Base-by-base conservation (phyloP, 371 early-diverging fungal species). In the Mortierella sp. region DNA sequence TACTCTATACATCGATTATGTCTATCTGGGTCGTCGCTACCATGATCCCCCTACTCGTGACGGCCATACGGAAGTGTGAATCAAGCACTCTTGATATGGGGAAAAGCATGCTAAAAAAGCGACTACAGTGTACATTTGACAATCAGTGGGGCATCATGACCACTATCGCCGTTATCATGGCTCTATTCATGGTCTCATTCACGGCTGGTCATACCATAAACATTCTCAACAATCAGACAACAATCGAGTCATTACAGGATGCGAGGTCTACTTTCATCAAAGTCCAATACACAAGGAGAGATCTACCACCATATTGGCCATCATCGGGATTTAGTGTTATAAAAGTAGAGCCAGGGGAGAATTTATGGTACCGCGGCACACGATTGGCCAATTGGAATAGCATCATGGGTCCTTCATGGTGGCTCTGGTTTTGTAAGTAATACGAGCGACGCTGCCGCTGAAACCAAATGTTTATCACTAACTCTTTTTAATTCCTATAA, bases 1-100 rank as follows among this genome's bases (percentile, higher is more conserved):
- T 95, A 75, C 70, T 88, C 10, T 92, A 92, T 69, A 72, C 90
- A 62, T 81, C 89, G 0, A 3, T 91, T 3, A 85, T 88, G 34
- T 86, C 91, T 6, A 57, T 83, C 19, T 94, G 91, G 84, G 92
- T 87, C 66, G 85, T 87, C 15, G 53, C 54, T 19, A 75, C 84
- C 9, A 83, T 76, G 68, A 56, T 76, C 28, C 80, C 84, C 17
- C 9, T 83, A 6, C 22, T 84, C n/a, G 53, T 72, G 4, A 42
- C 58, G 0, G 76, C 69, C 34, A 34, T 79, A 23, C 51, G 56
- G 10, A 66, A 56, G 29, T 70, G 78, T 15, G 71, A 66, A 28
- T 23, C 23, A 34, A 23, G 54, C 12, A 49, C 13, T n/a, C 15
- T 17, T 15, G 53, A 4, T 43, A 22, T 34, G 19, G 31, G 6